phyloP scores from a whole-genome alignment of 1,284 basidiomycete species.

The Ustilago lituana region DNA sequence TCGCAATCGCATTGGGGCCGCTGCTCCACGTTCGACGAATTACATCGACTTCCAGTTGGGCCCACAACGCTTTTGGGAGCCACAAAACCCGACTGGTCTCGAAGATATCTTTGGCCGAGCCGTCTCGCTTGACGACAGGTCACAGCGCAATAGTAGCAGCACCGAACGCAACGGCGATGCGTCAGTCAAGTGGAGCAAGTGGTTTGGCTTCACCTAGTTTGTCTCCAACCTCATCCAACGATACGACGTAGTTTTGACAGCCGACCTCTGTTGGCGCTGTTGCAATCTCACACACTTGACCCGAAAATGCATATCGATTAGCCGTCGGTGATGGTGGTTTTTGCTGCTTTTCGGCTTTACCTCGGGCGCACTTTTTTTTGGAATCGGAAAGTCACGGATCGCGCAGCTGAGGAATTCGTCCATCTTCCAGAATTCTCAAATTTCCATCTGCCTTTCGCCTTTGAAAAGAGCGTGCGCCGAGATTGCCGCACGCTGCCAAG shows the following conservation, averaged over 20 bases:
- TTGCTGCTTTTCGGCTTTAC: constrained; percentile 28
- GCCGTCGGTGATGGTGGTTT: no score
- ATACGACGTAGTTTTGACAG: no score
- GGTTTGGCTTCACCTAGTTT: constrained; percentile 39
- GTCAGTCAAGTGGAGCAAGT: constrained; percentile 32
- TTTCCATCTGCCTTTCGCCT: background rate
- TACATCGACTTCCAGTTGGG: constrained; percentile 45
- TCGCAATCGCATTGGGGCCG: no score
- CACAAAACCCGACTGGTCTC: constrained; percentile 50
- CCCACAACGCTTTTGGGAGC: constrained; percentile 55
- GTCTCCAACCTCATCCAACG: no score
- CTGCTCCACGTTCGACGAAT: background rate
- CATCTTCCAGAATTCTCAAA: background rate
- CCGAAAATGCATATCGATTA: constrained; percentile 1
- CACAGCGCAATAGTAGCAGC: background rate
- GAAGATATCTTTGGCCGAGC: constrained; percentile 55
- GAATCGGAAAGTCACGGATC: constrained; percentile 44
- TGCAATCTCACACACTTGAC: constrained; percentile 2
- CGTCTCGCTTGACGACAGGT: constrained; percentile 29
- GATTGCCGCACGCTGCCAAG: background rate
- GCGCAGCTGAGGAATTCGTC: background rate
- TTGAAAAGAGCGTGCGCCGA: background rate
- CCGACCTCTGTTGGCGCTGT: no score
- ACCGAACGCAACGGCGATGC: background rate
- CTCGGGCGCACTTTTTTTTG: no score